Base-by-base conservation (phyloP, 331 rosid species). In the Quercus tomentella region DNA sequence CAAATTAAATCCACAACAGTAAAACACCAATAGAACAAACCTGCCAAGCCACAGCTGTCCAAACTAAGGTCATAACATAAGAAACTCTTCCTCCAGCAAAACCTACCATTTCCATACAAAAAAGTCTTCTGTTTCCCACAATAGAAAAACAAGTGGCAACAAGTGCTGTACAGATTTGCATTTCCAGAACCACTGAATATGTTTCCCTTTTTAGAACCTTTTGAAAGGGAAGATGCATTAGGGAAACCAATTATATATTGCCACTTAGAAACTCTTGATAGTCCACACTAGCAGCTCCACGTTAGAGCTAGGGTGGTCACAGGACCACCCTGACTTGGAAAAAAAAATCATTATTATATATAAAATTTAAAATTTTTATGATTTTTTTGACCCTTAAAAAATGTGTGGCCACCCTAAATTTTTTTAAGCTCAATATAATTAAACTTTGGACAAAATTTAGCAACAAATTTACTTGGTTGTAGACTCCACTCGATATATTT, bases 1-100 rank as follows among this genome's bases (percentile, higher is more conserved):
- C 83, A 92, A 62, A 92, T 85, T 67, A 92, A 81, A 20, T 91
- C 91, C 60, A 33, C 37, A 33, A 5, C 37, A 33, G 37, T 33
- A 92, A 86, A 12, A 86, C 89, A 54, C 91, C 95, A 76, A 92
- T 89, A 16, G 91, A 83, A 82, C 86, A 90, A 62, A 86, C 75
- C 76, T 92, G 93, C 95, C 95, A 92, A 72, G 90, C 82, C 79
- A 92, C 77, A 6, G 93, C 91, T 20, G 88, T 75, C 77, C 87
- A 81, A 57, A 89, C 88, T 80, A 90, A 76, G 15, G 89, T 85
- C 87, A 83, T 62, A 56, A 89, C 87, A 52, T 90, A 92, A 23
- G 80, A 79, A 65, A 22, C 75, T 74, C 73, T 84, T 74, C 92
- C 93, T 52, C 60, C 37, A 5, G 85, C 76, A n/a, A 81, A 89